Conservation (phyloP, 495 filamentous ascomycete species). For the Tuber microsphaerosporum region DNA sequence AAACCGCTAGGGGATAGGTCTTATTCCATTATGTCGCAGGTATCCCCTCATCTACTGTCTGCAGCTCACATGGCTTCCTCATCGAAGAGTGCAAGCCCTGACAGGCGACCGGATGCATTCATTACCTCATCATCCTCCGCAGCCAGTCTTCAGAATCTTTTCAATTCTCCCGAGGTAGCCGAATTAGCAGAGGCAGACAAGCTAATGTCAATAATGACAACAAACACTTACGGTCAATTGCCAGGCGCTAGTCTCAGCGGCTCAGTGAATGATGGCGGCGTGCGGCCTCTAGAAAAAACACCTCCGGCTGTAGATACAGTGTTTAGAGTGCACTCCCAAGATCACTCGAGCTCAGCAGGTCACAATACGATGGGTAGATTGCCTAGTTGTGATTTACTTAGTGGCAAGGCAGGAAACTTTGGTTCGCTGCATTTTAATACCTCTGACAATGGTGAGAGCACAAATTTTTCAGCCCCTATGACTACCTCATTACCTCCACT, state of each 20-base stretch:
- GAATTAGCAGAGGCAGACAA: constrained; percentile 37
- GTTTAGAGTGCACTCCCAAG: constrained; percentile 21
- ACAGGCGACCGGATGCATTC: constrained; percentile 1
- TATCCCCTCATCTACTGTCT: constrained; percentile 37
- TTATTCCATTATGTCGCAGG: constrained; percentile 13
- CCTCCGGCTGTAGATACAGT: constrained; percentile 24
- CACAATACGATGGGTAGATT: constrained; percentile 11
- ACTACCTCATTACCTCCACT: constrained; percentile 11
- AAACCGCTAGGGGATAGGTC: constrained; percentile 19
- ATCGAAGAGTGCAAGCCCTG: constrained; percentile 19
- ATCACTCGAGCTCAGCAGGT: constrained; percentile 4
- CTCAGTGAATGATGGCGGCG: constrained; percentile 8
- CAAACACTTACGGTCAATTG: constrained; percentile 26
- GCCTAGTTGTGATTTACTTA: constrained; percentile 2
- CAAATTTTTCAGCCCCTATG: constrained; percentile 10
- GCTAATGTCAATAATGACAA: constrained; percentile 38
- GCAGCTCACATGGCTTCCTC: constrained; percentile 33
- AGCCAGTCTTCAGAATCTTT: constrained; percentile 20
- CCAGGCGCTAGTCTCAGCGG: constrained; percentile 10
- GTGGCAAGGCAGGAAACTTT: constrained; percentile 19
- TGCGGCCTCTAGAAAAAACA: constrained; percentile 18
- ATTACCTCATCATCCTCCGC: constrained; percentile 13
- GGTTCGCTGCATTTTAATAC: constrained; percentile 6
- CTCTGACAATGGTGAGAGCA: not conserved
- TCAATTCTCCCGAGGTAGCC: constrained; percentile 21